These are phyloP conservation scores for Hypholoma fasciculare DNA, from an alignment of 768 basidiomycete genomes.

Conservation along the genomic window DNA sequence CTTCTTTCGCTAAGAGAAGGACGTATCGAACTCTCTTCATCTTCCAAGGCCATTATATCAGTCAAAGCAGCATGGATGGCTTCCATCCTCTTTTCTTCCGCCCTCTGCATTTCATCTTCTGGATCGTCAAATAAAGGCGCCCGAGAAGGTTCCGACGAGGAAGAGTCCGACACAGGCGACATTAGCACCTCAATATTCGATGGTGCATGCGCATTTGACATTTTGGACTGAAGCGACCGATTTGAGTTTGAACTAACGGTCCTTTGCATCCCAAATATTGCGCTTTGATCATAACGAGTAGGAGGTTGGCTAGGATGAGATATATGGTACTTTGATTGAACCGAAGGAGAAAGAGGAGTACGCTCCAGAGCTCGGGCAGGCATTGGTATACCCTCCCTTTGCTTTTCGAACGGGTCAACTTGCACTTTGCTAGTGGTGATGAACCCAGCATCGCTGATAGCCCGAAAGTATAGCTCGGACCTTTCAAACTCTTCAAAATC, in stretches of 20 bases:
- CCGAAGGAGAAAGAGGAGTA: constrained; percentile 11
- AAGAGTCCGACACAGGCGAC: constrained; percentile 58
- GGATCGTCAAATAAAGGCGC: constrained; percentile 83
- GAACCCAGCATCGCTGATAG: constrained; percentile 68
- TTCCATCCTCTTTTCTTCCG: constrained; percentile 86
- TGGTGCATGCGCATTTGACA: constrained; percentile 24
- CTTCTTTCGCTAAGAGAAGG: constrained; percentile 17
- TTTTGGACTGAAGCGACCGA: constrained; percentile 30
- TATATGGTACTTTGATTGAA: constrained; percentile 13
- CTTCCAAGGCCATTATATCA: constrained; percentile 90
- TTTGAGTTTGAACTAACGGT: constrained; percentile 40
- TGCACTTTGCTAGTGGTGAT: constrained; percentile 17
- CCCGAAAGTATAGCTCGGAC: constrained; percentile 92
- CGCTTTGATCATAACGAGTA: constrained; percentile 36
- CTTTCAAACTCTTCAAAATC: constrained; percentile 89
- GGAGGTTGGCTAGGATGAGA: constrained; percentile 18
- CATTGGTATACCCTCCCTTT: constrained; percentile 6
- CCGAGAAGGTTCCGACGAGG: constrained; percentile 52
- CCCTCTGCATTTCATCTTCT: constrained; percentile 67
- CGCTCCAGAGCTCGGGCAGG: constrained; percentile 11
- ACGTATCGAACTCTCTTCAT: constrained; percentile 28
- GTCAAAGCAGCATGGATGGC: constrained; percentile 96
- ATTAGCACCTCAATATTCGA: constrained; percentile 83
- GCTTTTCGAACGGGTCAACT: constrained; percentile 23
- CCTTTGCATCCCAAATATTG: constrained; percentile 38